These are phyloP conservation scores for Picochlorum sp. DNA, from an alignment of 139 green algal species.

Conservation along the genomic window DNA sequence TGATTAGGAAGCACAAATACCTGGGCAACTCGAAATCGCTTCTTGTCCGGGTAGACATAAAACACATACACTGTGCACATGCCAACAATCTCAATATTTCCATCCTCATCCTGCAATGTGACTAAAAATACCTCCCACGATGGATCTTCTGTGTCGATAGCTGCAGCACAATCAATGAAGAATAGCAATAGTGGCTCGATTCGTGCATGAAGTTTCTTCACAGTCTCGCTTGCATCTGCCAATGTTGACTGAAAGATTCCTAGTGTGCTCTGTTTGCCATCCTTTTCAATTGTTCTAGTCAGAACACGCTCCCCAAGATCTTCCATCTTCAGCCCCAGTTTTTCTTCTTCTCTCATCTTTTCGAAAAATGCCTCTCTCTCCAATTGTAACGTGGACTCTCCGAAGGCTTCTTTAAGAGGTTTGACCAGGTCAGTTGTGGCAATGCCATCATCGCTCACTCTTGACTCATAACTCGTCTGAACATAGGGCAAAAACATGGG, in stretches of 20 bases:
- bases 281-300: background rate
- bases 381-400: background rate
- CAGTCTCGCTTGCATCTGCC: background rate
- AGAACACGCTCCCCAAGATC: conserved; percentile 23
- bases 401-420: conserved; percentile 20
- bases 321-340: background rate
- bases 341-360: conserved; percentile 8
- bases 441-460: conserved; percentile 20
- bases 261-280: conserved; percentile 8
- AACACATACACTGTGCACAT: conserved; percentile 75
- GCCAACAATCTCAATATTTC: conserved; percentile 21
- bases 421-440: conserved; percentile 19
- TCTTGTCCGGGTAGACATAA: conserved; percentile 61
- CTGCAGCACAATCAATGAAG: conserved; percentile 69
- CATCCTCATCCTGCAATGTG: conserved; percentile 19
- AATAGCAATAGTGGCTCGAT: conserved; percentile 77
- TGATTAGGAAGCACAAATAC: conserved; percentile 76
- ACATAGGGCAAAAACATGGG: conserved; percentile 23
- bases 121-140: conserved; percentile 68
- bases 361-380: conserved; percentile 29
- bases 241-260: conserved; percentile 13
- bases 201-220: conserved; percentile 60
- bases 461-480: conserved; percentile 31
- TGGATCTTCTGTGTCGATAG: conserved; percentile 61
- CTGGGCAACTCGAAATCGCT: conserved; percentile 61